A percentile compares a stretch with the other conserved stretches of the same genome.
Conservation (phyloP, 106 monocot genomes). For the Allium fistulosum region DNA sequence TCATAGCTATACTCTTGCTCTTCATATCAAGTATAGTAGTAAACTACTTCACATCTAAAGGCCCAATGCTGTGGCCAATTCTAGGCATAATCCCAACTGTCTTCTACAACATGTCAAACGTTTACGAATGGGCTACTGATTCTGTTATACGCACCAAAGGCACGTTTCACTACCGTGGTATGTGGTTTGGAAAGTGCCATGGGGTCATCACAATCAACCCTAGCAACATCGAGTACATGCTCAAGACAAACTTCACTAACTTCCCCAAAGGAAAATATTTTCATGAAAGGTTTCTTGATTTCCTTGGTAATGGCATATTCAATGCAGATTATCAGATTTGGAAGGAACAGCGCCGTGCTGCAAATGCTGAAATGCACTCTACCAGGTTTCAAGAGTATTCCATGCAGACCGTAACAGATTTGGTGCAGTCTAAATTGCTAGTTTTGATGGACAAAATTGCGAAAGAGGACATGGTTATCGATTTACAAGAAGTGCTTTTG, state of each 20-base stretch:
- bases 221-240: constrained; percentile 72
- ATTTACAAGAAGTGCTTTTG: constrained; percentile 47
- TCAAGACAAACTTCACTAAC: constrained; percentile 68
- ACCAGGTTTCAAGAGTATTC: constrained; percentile 40
- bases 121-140: constrained; percentile 73
- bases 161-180: constrained; percentile 68
- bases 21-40: constrained; percentile 36
- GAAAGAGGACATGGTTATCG: neutral
- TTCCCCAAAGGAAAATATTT: constrained; percentile 86
- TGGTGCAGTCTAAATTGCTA: constrained; percentile 57
- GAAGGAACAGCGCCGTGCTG: constrained; percentile 73
- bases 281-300: constrained; percentile 66
- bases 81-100: constrained; percentile 59
- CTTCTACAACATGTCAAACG: constrained; percentile 28
- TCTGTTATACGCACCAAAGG: constrained; percentile 29
- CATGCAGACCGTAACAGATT: constrained; percentile 17
- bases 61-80: constrained; percentile 77
- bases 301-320: constrained; percentile 94
- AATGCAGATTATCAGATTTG: constrained; percentile 72
- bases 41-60: constrained; percentile 24
- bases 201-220: constrained; percentile 62
- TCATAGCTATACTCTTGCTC: constrained; percentile 15
- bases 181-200: constrained; percentile 40
- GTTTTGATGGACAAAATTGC: constrained; percentile 22
- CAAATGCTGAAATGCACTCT: constrained; percentile 79